Conservation (phyloP, 495 filamentous ascomycete species). For the Aspergillus wentii region DNA sequence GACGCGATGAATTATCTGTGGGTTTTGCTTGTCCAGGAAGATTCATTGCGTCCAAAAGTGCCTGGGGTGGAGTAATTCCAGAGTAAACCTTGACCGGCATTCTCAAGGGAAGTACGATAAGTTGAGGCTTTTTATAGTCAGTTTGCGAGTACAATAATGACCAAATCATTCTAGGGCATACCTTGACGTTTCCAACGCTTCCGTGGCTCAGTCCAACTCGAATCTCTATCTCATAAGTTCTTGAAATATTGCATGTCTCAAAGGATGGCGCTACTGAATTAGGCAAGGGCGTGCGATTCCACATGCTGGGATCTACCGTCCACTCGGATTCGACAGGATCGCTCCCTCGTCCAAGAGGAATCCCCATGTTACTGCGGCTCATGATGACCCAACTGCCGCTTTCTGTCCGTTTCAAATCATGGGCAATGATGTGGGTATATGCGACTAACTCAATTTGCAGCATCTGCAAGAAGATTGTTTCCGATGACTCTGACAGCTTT, state of each 20-base stretch:
- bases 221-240: conserved; percentile 78
- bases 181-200: conserved; percentile 43
- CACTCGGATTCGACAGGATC: conserved; percentile 63
- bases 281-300: conserved; percentile 66
- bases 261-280: conserved; percentile 84
- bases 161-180: conserved; percentile 36
- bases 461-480: conserved; percentile 66
- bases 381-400: conserved; percentile 63
- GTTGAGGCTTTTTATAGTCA: conserved; percentile 49
- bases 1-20: conserved; percentile 16
- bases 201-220: conserved; percentile 68
- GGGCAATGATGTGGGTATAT: conserved; percentile 71
- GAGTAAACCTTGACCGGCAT: conserved; percentile 80
- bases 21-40: conserved; percentile 27
- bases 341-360: conserved; percentile 51
- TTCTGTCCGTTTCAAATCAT: conserved; percentile 63
- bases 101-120: conserved; percentile 67
- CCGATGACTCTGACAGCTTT: conserved; percentile 60
- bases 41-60: conserved; percentile 65
- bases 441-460: conserved; percentile 77
- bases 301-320: conserved; percentile 59
- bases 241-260: conserved; percentile 79
- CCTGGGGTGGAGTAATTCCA: conserved; percentile 79
- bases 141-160: conserved; percentile 6
- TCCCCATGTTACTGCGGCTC: conserved; percentile 61